Base-by-base conservation (phyloP, 192 early-diverging fungal genomes). In the Phlyctochytrium arcticum region DNA sequence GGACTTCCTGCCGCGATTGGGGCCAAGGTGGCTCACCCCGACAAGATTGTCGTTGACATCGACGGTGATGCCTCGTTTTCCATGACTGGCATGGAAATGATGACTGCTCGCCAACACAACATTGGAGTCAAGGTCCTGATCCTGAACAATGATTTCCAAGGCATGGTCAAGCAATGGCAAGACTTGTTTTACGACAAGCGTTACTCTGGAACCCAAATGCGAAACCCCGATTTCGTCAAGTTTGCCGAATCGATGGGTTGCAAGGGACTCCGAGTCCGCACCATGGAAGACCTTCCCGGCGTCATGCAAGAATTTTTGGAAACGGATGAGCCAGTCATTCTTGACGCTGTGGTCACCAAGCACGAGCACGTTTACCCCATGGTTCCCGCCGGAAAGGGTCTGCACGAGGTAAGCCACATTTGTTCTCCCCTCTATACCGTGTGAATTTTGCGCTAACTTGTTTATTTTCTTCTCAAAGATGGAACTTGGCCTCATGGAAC, bases 91-190 rank as follows among this genome's bases (percentile, higher is more conserved):
- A 96, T 96, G 92, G 96, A 99, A 73, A 74, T 99, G 75, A 92
- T 91, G 70, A 99, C 96, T 0, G 94, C 94, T 6, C 84, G 92
- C n/a, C 93, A 97, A 79, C 98, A 88, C 83, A 90, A 95, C 71
- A 95, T 99, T 75, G 90, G 87, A 37, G 94, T 95, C 73, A 99
- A 99, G 85, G 90, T 95, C 32, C 73, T 99, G 9, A 81, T 99
- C 56, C 80, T 99, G 27, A 98, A 99, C 84, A 99, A 99, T 74
- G 91, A 94, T 62, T 99, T 97, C 91, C 96, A 99, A 77, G 96
- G 96, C 34, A 97, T 97, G 96, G 93, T 96, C 19, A 85, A 85
- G 61, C 83, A 85, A 68, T 85, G 83, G 83, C 83, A 83, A 75
- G 96, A 99, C 75, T 81, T 99, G 48, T 99, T 99, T 75, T 99